Evolutionary conservation across 352 stramenopile species (phyloP), one percentile per base, ranked within the genome.

Genomic region (Phytophthora ohioensis): DNA sequence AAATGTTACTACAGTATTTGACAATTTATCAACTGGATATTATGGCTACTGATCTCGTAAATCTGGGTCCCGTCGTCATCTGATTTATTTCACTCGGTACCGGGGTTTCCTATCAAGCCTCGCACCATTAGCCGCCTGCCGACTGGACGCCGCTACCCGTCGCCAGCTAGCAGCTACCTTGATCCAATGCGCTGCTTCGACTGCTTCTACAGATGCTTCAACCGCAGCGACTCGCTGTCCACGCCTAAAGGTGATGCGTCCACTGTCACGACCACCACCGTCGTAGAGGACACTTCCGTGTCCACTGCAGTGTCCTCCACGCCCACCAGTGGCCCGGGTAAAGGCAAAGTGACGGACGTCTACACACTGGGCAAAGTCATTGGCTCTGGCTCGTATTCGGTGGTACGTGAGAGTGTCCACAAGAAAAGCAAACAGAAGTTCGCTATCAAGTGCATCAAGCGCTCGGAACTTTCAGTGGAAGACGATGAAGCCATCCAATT

Each of bases 361-460:
- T 96, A 94, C 70, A 82, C 79, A 32, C 66, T 96, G 34, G 87
- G 87, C 59, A 91, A 89, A 67, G 83, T 92, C 47, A 92, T 98
- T 56, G 93, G 93, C 59, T 94, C 87, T 12, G 93, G 93, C 13
- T 94, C 91, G 31, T 98, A 96, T 79, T 96, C 90, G 39, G 87
- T 98, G 34, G 93, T 98, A 48, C 88, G 90, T 27, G 83, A 91
- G 54, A 88, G 80, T 43, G 85, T 93, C 56, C 76, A 94, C 73
- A 97, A 94, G 60, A 77, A 73, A 35, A 89, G 73, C 15, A 91
- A 93, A 46, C 77, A 89, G 27, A 91, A 93, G 64, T 94, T 93
- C 64, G 93, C 93, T 13, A 93, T 98, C 75, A 98, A 97, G 67
- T 91, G 84, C 67, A 92, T 98, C 21, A 91, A 97, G 63, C 85